Evolutionary conservation across 495 filamentous ascomycete species (phyloP).

Genomic region (Xylaria grammica): DNA sequence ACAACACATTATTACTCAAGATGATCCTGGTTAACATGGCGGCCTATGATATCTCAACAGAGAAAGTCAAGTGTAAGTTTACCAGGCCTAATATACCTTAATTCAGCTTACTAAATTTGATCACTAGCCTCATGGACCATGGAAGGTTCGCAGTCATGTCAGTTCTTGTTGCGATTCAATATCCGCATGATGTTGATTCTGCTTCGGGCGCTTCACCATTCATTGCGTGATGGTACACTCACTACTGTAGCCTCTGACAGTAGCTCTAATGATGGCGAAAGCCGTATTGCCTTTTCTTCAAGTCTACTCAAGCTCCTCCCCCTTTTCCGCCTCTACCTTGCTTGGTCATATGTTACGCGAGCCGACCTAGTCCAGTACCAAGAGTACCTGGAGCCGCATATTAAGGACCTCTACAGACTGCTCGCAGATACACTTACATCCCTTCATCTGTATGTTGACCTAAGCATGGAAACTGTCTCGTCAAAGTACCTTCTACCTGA

Average conservation of each 20-base stretch:
- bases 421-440: conserved; percentile 43
- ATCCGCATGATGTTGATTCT: conserved; percentile 79
- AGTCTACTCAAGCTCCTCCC: conserved; percentile 40
- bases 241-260: conserved; percentile 15
- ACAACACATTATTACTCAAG: conserved; percentile 65
- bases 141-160: conserved; percentile 59
- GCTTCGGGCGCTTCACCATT: conserved; percentile 71
- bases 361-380: conserved; percentile 44
- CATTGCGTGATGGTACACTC: conserved; percentile 59
- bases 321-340: conserved; percentile 49
- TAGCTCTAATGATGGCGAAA: conserved; percentile 26
- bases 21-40: conserved; percentile 86
- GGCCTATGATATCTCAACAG: conserved; percentile 72
- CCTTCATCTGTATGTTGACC: conserved; percentile 39
- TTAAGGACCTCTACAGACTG: conserved; percentile 44
- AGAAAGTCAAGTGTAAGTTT: conserved; percentile 64
- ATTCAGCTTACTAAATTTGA: conserved; percentile 30
- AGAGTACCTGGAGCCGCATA: conserved; percentile 47
- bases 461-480: conserved; percentile 27
- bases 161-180: conserved; percentile 81
- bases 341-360: conserved; percentile 48
- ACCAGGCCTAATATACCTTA: conserved; percentile 14
- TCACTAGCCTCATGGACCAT: conserved; percentile 42
- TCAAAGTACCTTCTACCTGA: conserved; percentile 44
- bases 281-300: conserved; percentile 28